Evolutionary conservation across 2,329 filamentous ascomycete genomes (phyloP).

Genomic region (Calonectria hawksworthii): DNA sequence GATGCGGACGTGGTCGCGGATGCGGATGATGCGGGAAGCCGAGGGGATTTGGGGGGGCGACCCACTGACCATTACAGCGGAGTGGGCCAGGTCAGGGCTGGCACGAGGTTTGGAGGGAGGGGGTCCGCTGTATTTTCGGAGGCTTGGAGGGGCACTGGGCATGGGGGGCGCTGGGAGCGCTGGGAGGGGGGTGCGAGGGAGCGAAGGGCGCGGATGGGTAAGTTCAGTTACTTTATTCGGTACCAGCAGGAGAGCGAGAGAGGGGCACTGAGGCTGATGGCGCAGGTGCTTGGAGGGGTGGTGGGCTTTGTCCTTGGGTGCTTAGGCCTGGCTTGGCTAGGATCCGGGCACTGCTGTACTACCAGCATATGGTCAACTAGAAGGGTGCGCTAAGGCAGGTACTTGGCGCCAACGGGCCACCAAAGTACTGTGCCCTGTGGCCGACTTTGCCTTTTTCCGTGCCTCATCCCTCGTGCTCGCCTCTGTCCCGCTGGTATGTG

Average conservation of each 20-base stretch:
- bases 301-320: slow-evolving; percentile 8
- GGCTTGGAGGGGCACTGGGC: slow-evolving; percentile 23
- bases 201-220: neutral
- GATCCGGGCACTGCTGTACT: slow-evolving; percentile 2
- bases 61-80: slow-evolving; percentile 33
- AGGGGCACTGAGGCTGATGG: slow-evolving; percentile 16
- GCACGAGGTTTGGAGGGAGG: slow-evolving; percentile 40
- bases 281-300: slow-evolving; percentile 18
- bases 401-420: slow-evolving; percentile 20
- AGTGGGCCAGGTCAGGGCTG: slow-evolving; percentile 35
- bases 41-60: slow-evolving; percentile 33
- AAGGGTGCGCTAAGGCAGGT: slow-evolving; percentile 43
- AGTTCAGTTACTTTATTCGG: slow-evolving; percentile 4
- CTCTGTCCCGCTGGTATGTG: slow-evolving; percentile 14
- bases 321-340: slow-evolving; percentile 1
- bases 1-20: slow-evolving; percentile 29
- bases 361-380: slow-evolving; percentile 1
- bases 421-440: slow-evolving; percentile 3
- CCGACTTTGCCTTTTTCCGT: slow-evolving; percentile 12
- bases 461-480: neutral
- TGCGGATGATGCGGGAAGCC: slow-evolving; percentile 39
- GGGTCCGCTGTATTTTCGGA: slow-evolving; percentile 32
- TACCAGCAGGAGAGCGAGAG: neutral
- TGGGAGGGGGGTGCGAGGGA: slow-evolving; percentile 25
- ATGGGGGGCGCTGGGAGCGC: slow-evolving; percentile 24